Percentiles rank a stretch among this genome's conserved stretches.
These are phyloP conservation scores for Physcomitrium patens DNA, from an alignment of 225 moss, liverwort and hornwort genomes.

Conservation along the genomic window DNA sequence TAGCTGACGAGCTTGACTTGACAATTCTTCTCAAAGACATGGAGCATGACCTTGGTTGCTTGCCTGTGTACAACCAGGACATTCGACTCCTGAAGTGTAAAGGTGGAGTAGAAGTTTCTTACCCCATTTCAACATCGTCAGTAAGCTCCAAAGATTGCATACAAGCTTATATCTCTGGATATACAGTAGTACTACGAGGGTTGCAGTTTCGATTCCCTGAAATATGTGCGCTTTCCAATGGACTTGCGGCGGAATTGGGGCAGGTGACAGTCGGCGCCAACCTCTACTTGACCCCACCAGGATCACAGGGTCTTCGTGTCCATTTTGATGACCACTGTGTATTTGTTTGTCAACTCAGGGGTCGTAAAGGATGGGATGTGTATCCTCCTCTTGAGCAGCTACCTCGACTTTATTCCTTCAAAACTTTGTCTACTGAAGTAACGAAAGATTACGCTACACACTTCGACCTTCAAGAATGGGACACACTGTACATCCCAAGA, in stretches of 20 bases:
- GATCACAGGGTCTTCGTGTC: constrained; percentile 74
- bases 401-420: constrained; percentile 68
- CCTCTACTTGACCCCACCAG: constrained; percentile 75
- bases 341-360: constrained; percentile 73
- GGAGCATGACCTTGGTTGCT: constrained; percentile 58
- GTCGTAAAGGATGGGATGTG: constrained; percentile 72
- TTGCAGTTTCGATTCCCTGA: constrained; percentile 74
- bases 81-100: constrained; percentile 37
- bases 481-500: constrained; percentile 78
- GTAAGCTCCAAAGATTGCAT: constrained; percentile 58
- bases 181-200: constrained; percentile 75
- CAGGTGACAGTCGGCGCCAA: constrained; percentile 91
- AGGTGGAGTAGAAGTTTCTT: constrained; percentile 49
- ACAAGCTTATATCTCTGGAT: constrained; percentile 57
- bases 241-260: constrained; percentile 60
- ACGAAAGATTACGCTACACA: constrained; percentile 30
- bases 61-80: constrained; percentile 41
- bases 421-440: constrained; percentile 32
- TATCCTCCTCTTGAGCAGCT: constrained; percentile 56
- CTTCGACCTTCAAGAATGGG: constrained; percentile 48
- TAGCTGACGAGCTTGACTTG: constrained; percentile 67
- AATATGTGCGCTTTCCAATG: constrained; percentile 53
- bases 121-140: constrained; percentile 19
- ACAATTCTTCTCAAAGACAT: constrained; percentile 43
- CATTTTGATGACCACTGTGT: constrained; percentile 96